Evolutionary conservation across 805 yeast genomes (phyloP), one percentile per base, ranked within the genome.

Genomic region (Wickerhamiella cacticola): DNA sequence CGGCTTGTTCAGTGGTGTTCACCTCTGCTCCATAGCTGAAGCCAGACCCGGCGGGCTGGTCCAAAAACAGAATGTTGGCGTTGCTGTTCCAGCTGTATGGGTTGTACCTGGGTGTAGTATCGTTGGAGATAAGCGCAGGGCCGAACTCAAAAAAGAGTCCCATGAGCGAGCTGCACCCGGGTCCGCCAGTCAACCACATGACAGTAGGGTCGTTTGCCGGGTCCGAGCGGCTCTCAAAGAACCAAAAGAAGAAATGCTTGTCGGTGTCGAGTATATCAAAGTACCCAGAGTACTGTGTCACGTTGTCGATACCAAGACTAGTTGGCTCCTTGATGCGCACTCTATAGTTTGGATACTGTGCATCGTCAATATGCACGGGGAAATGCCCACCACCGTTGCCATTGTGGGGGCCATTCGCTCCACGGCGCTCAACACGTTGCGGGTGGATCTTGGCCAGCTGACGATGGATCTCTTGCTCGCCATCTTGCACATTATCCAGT

Each of bases 131-230:
- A 12, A 82, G 72, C 1, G 95, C 76, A 8, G 97, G 95, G 23
- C 98, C 97, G 57, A 87, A 72, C 65, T 92, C 97, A 59, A 88
- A 87, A 62, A 89, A 81, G 54, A 89, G 72, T n/a, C 97, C 97
- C 15, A 94, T 84, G 62, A 85, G 67, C 1, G 95, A 83, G 1
- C 95, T 84, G 64, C 96, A 88, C n/a, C 96, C 96, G 44, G 96
- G 96, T 12, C 96, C 96, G 53, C 96, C 96, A 63, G 88, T 88
- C 59, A 89, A 71, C 96, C 95, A 86, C 58, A 87, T 69, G 46
- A 87, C 74, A 34, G 86, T 72, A 2, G 95, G 95, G 66, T 87
- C 96, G 51, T 72, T 82, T 53, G 68, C 68, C n/a, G 95, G 95
- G 65, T 84, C 89, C 63, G 80, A 81, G 53, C 80, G 76, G 53